phyloP scores from a whole-genome alignment of 805 yeast genomes.

The Saccharomyces kudriavzevii region DNA sequence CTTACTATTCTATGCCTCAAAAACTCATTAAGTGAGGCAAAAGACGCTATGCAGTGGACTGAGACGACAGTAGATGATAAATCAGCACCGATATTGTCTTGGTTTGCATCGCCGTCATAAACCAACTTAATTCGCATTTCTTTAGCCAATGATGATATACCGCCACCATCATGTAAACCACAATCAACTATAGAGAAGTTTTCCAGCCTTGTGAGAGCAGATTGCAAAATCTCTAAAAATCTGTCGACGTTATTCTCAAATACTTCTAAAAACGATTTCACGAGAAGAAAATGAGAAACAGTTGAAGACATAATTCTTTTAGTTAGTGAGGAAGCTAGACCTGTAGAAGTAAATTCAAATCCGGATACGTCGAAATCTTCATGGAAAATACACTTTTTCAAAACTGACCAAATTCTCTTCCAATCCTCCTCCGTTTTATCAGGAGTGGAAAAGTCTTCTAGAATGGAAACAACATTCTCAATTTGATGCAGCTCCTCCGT shows the following conservation, averaged over 20 bases:
- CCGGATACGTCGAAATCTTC: conserved; percentile 44
- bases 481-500: background rate
- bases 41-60: conserved; percentile 48
- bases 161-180: conserved; percentile 34
- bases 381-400: conserved; percentile 31
- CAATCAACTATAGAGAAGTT: conserved; percentile 51
- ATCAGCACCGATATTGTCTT: conserved; percentile 21
- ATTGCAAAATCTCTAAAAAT: conserved; percentile 57
- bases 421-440: conserved; percentile 23
- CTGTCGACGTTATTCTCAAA: conserved; percentile 31
- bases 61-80: conserved; percentile 29
- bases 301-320: conserved; percentile 1
- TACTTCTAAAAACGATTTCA: conserved; percentile 38
- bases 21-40: conserved; percentile 38
- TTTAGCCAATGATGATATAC: conserved; percentile 58
- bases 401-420: conserved; percentile 32
- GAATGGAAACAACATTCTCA: background rate
- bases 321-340: conserved; percentile 38
- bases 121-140: conserved; percentile 56
- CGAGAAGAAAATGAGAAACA: conserved; percentile 29
- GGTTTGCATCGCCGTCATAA: conserved; percentile 29
- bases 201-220: conserved; percentile 65
- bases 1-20: conserved; percentile 32
- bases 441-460: conserved; percentile 4
- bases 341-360: conserved; percentile 67